Conservation (phyloP, 2,329 filamentous ascomycete species). For the Arthrobotrys megalospora region DNA sequence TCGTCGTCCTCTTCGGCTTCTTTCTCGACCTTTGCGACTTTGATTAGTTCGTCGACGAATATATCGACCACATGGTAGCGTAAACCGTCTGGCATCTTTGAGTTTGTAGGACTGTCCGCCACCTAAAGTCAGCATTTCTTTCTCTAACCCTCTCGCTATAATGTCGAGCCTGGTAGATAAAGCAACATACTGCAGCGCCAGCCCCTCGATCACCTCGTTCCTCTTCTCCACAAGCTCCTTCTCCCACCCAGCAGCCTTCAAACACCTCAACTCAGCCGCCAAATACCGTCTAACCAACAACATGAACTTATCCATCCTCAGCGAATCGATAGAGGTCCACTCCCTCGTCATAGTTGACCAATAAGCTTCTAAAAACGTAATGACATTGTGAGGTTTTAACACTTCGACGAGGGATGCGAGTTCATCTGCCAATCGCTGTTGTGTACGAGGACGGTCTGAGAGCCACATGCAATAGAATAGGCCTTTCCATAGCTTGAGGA, state of each 20-base stretch:
- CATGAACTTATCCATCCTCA: constrained; percentile 92
- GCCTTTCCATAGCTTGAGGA: constrained; percentile 93
- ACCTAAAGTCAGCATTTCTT: constrained; percentile 2
- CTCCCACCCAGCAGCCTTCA: constrained; percentile 70
- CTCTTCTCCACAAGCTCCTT: constrained; percentile 67
- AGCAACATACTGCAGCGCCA: constrained; percentile 67
- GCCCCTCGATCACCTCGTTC: constrained; percentile 70
- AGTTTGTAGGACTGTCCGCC: constrained; percentile 67
- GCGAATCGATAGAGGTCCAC: constrained; percentile 71
- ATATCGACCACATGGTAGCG: constrained; percentile 90
- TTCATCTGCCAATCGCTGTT: constrained; percentile 84
- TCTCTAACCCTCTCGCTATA: too few relatives aligned
- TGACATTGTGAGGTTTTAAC: constrained; percentile 61
- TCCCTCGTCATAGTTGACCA: constrained; percentile 72
- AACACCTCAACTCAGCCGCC: constrained; percentile 75
- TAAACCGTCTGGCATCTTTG: constrained; percentile 83
- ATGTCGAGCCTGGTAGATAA: not conserved
- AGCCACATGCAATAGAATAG: constrained; percentile 94
- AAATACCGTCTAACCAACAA: constrained; percentile 85
- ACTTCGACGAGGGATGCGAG: constrained; percentile 75
- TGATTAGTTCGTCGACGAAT: constrained; percentile 90
- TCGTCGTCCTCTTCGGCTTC: constrained; percentile 66
- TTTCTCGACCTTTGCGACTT: constrained; percentile 73
- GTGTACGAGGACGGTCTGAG: constrained; percentile 88
- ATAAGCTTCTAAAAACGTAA: constrained; percentile 72